Evolutionary conservation across 352 stramenopile species (phyloP), one percentile per base, ranked within the genome.

Genomic region (Blastocystis sp.): DNA sequence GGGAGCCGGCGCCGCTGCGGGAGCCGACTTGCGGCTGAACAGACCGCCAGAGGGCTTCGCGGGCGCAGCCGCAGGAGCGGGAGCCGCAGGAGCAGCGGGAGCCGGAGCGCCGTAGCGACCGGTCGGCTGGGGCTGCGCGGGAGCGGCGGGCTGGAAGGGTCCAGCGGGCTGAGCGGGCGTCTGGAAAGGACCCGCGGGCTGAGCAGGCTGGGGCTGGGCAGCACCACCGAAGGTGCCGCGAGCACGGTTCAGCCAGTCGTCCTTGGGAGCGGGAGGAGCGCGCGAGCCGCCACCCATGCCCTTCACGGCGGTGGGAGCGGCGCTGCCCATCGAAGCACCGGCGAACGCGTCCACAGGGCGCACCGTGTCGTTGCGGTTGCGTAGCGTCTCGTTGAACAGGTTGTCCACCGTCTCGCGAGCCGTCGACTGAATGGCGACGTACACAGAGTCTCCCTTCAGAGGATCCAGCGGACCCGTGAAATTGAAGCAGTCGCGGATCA

Each of bases 341-440:
- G 57, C 57, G 29, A 71, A 72, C 16, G 72, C 78, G 42, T 71
- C 72, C 51, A 72, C 57, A 46, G 72, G 53, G 24, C 72, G 53
- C 14, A 21, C 7, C 8, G 32, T 32, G 38, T 84, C 46, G 8
- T 27, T 84, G 29, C 53, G 72, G 51, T 71, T 84, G 36, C 72
- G 53, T 8, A 84, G 29, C 32, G 46, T 84, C 57, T 84, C 72
- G 42, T 84, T 71, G 51, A 84, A 84, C 24, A 84, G 72, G 51
- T 71, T 72, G 57, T 84, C 72, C 9, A 84, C 42, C 24, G 57
- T 71, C 57, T 84, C 72, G 21, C 44, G 67, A 21, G 72, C 72
- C 3, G 72, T 71, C 9, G 32, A 42, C 51, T 84, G 72, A 36
- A 84, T 71, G 36, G 57, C 51, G 7, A 71, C 57, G 29, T 84